Percentiles rank a stretch among this genome's conserved stretches.
Evolutionary conservation across 2,329 filamentous ascomycete genomes (phyloP).

Genomic region (Madurella mycetomatis): DNA sequence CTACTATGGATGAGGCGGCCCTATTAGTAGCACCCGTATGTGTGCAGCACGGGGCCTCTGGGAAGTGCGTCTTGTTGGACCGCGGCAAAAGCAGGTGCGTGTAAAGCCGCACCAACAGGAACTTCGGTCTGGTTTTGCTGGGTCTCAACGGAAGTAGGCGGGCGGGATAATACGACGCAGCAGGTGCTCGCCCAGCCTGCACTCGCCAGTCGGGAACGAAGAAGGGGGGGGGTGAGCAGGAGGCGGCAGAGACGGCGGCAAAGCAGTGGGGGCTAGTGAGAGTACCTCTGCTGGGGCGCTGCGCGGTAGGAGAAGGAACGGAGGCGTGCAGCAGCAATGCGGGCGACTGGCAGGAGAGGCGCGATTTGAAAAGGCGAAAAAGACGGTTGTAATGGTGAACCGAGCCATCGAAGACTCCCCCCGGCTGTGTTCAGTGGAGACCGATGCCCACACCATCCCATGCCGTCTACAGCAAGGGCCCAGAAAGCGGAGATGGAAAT

Average conservation of each 20-base stretch:
- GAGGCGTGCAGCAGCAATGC: conserved; percentile 9
- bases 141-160: conserved; percentile 1
- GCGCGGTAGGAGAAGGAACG: conserved; percentile 10
- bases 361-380: conserved; percentile 17
- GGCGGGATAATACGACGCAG: conserved; percentile 9
- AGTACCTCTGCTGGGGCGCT: conserved; percentile 12
- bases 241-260: conserved; percentile 11
- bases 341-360: conserved; percentile 13
- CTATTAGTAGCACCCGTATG: conserved; percentile 25
- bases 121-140: conserved; percentile 8
- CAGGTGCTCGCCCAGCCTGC: conserved; percentile 12
- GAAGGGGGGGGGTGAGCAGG: conserved; percentile 8
- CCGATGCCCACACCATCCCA: neutral
- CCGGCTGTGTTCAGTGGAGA: neutral
- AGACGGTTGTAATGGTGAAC: conserved; percentile 10
- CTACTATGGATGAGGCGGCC: conserved; percentile 17
- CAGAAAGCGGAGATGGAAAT: too few species aligned
- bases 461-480: too few species aligned
- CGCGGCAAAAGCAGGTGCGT: conserved; percentile 21
- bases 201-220: conserved; percentile 7
- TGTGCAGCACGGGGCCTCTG: conserved; percentile 13
- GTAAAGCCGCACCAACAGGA: conserved; percentile 12
- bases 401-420: neutral
- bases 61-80: conserved; percentile 8
- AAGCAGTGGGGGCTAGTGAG: conserved; percentile 2